Evolutionary conservation across 2,329 filamentous ascomycete species (phyloP), one percentile per base, ranked within the genome.

Genomic region (Trichoderma oligosporum): DNA sequence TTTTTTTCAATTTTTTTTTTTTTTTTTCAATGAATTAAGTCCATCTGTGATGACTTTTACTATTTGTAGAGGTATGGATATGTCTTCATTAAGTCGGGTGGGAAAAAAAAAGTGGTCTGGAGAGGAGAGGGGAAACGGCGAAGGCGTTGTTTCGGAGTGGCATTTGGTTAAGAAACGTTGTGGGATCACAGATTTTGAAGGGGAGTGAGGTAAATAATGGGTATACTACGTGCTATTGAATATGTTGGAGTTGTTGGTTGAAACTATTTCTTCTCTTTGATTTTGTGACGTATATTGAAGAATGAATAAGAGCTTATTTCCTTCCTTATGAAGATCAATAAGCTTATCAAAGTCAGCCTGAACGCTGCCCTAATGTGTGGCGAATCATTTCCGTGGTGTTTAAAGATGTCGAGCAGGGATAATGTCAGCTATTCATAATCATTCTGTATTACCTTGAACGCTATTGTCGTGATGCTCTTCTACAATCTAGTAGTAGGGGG

Each of bases 161-260:
- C 51, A 41, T 55, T 55, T 16, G 51, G 41, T 27, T 36, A 46
- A 22, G 42, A 55, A 46, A 20, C 16, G 31, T 29, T 20, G 31
- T 24, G 24, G 22, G 24, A 35, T 16, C 24, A 20, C 29, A 55
- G 31, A 29, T 38, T 14, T 33, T 5, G 27, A 31, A 31, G 51
- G 29, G 24, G 8, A 31, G 44, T 20, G 38, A 29, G n/a, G 31
- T n/a, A n/a, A 8, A n/a, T 29, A 16, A 11, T 46, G 22, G 20
- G 27, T 24, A 18, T n/a, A 12, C 42, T 55, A 4, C 29, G 12
- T 11, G 14, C 7, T 38, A 29, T 29, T 46, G 33, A 55, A 46
- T 16, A 38, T 38, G 20, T 46, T 45, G 4, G 22, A 9, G 16
- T 42, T 36, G 16, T 24, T 9, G 6, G 7, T 22, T 47, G 29